Conservation (phyloP, 129 eudicot species). For the Flaveria brownii region DNA sequence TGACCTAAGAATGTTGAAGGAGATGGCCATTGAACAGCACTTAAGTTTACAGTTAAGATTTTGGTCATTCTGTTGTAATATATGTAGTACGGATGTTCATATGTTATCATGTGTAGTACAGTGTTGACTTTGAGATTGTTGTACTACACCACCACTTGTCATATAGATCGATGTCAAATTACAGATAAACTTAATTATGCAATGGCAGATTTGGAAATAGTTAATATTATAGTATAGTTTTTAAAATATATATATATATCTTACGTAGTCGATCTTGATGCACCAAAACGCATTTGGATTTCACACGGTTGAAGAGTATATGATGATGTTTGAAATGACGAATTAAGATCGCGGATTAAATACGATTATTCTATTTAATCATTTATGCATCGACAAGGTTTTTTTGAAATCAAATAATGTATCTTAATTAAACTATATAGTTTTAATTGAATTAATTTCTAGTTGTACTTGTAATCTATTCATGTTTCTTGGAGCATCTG, state of each 20-base stretch:
- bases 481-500: too few relatives aligned
- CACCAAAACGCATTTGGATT: not conserved
- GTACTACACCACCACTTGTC: conserved; percentile 49
- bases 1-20: conserved; percentile 51
- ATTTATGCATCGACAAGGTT: too few relatives aligned
- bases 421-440: too few relatives aligned
- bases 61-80: not conserved
- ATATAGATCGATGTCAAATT: conserved; percentile 20
- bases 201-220: not conserved
- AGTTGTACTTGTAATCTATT: too few relatives aligned
- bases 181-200: not conserved
- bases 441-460: too few relatives aligned
- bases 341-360: conserved; percentile 1
- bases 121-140: conserved; percentile 49
- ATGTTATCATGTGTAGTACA: conserved; percentile 58
- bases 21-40: conserved; percentile 41
- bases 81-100: conserved; percentile 18
- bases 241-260: not conserved
- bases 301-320: conserved; percentile 20
- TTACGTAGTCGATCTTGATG: not conserved
- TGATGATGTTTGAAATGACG: conserved; percentile 19
- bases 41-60: conserved; percentile 18
- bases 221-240: not conserved
- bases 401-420: too few relatives aligned
- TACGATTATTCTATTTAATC: not conserved